Evolutionary conservation across 1,284 basidiomycete species (phyloP), one percentile per base, ranked within the genome.

Genomic region (Cerioporus squamosus): DNA sequence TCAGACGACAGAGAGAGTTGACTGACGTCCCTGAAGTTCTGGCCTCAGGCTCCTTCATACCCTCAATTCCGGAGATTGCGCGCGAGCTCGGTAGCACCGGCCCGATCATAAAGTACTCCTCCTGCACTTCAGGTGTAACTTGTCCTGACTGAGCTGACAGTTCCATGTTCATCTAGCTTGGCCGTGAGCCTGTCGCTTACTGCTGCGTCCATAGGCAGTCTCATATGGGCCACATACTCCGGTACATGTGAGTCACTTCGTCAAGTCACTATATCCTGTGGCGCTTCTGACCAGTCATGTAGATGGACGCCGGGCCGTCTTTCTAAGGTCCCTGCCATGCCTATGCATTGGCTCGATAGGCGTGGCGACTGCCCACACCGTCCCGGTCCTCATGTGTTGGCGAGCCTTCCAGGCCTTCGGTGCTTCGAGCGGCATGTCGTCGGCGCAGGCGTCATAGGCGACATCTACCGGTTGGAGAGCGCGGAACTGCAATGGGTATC

Each of bases 391-490:
- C 9, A 81, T 91, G 72, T 70, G 79, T 3, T 88, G 84, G 69
- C 79, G 90, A 5, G 79, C 87, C 40, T 58, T 91, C 0, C 89
- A 91, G 67, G 83, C 85, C 0, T 79, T 88, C 49, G 88, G 88
- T 23, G 73, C 80, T 3, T 70, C 72, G 3, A 70, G 68, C 40
- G 78, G 79, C 10, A 67, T 82, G 24, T 73, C 4, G 78, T 83
- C 23, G 82, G 82, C 0, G 78, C 80, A 0, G 81, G 79, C 1
- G 79, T 77, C 1, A 78, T 85, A 15, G 81, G 80, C 2, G 82
- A 84, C 66, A 77, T 83, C 31, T 83, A 77, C 61, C 68, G 67
- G 26, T 74, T 81, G 1, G 77, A 79, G 18, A 81, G 56, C 68
- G 82, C 38, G 81, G 80, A 0, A 71, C 72, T 7, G 81, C 80